Evolutionary conservation across 148 eudicot genomes (phyloP).

Genomic region (Nepenthes mirabilis): DNA sequence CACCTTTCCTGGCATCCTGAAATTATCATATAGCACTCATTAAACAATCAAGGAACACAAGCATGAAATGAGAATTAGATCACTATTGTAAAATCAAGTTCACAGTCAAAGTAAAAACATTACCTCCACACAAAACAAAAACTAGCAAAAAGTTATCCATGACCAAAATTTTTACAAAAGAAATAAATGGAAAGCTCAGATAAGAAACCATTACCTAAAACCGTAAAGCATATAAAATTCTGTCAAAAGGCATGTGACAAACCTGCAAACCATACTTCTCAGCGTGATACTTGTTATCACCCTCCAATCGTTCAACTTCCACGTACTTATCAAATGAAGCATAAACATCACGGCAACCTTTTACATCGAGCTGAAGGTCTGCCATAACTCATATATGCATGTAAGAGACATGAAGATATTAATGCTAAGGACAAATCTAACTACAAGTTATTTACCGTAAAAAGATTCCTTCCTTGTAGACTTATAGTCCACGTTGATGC

Average conservation of each 20-base stretch:
- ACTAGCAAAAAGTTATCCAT: background rate
- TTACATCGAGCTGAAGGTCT: conserved; percentile 98
- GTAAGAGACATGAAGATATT: conserved; percentile 1
- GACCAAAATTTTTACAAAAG: background rate
- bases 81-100: background rate
- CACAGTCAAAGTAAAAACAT: background rate
- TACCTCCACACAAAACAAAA: background rate
- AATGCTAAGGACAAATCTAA: background rate
- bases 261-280: conserved; percentile 91
- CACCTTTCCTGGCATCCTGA: conserved; percentile 96
- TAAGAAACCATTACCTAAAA: background rate
- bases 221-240: background rate
- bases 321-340: conserved; percentile 97
- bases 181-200: background rate
- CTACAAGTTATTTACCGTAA: conserved; percentile 42
- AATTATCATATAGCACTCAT: conserved; percentile 3
- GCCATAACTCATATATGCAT: conserved; percentile 8
- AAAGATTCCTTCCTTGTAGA: conserved; percentile 92
- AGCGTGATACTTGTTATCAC: conserved; percentile 88
- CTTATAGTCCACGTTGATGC: conserved; percentile 84
- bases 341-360: conserved; percentile 90
- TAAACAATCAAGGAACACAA: background rate
- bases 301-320: conserved; percentile 89
- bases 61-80: too few relatives aligned
- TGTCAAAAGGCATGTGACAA: conserved; percentile 1